Evolutionary conservation across 768 basidiomycete genomes (phyloP), one percentile per base, ranked within the genome.

Genomic region (Auriscalpium microsporum): DNA sequence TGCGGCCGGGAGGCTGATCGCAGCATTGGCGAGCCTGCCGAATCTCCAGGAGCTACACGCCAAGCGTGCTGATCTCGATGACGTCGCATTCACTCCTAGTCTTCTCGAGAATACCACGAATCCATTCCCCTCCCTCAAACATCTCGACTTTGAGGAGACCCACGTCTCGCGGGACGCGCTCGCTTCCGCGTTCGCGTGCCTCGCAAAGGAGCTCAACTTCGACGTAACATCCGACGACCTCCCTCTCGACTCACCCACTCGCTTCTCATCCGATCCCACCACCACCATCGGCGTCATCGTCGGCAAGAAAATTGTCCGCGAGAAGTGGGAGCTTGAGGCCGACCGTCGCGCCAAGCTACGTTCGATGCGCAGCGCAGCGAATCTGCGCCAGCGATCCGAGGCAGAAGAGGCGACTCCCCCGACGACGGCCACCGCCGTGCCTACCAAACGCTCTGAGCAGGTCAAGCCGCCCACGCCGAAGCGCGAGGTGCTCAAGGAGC

Each of bases 301-400:
- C 2, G 90, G 89, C 14, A 89, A 88, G 71, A 77, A 75, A 60
- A 71, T 88, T 23, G 63, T 86, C 55, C 82, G 82, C 64, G 90
- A 92, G 67, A 68, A 78, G 35, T 91, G 90, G 90, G 90, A 92
- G 65, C 59, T 92, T 11, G 88, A 88, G 64, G 72, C 81, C 16
- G 89, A 92, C n/a, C 74, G 74, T 37, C 67, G 60, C 45, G 71
- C 67, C 33, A 72, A 69, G 49, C 67, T 51, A 53, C 58, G 58
- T 46, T 42, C 56, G 36, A 62, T 44, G 55, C 58, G 58, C 36
- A 59, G 58, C 21, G 53, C 45, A 10, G 53, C 23, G 10, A 60
- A 52, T 66, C 66, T 62, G 63, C 57, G 47, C 61, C 64, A 35
- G 16, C 10, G 47, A 11, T 42, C 58, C 10, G 14, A 38, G 13